phyloP scores from a whole-genome alignment of 2,329 filamentous ascomycete species.

The Cytospora piceicola region DNA sequence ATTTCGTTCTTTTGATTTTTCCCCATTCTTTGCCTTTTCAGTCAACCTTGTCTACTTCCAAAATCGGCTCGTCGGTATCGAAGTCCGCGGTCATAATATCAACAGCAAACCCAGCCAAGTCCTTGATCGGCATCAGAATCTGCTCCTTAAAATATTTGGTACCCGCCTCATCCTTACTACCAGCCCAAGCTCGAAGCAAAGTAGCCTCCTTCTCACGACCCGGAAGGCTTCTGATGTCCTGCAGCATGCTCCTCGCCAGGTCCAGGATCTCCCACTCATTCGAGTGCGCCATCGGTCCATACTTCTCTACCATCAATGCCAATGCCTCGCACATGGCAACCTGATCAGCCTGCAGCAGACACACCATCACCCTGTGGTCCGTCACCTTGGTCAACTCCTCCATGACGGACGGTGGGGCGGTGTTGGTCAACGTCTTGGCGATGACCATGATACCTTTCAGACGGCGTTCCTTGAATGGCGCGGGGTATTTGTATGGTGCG shows the following conservation, averaged over 20 bases:
- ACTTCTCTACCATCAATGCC: slow-evolving; percentile 51
- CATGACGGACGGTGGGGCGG: slow-evolving; percentile 45
- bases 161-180: slow-evolving; percentile 44
- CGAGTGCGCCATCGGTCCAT: slow-evolving; percentile 47
- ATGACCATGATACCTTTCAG: slow-evolving; percentile 56
- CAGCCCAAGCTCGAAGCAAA: slow-evolving; percentile 50
- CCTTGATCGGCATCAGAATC: slow-evolving; percentile 52
- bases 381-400: slow-evolving; percentile 36
- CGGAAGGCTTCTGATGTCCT: slow-evolving; percentile 51
- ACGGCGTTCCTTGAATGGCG: slow-evolving; percentile 55
- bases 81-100: slow-evolving; percentile 50
- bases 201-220: slow-evolving; percentile 51
- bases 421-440: slow-evolving; percentile 56
- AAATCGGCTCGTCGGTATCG: slow-evolving; percentile 17
- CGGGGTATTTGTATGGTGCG: slow-evolving; percentile 54
- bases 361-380: slow-evolving; percentile 36
- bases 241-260: slow-evolving; percentile 51
- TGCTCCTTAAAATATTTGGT: slow-evolving; percentile 50
- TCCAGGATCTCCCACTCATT: slow-evolving; percentile 51
- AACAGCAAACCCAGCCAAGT: slow-evolving; percentile 51
- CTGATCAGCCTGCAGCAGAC: slow-evolving; percentile 52
- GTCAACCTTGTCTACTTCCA: slow-evolving; percentile 23
- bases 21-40: neutral
- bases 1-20: neutral
- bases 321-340: slow-evolving; percentile 58